Conservation (phyloP, 1,139 yeast species). For the Hansenula lynferdii region DNA sequence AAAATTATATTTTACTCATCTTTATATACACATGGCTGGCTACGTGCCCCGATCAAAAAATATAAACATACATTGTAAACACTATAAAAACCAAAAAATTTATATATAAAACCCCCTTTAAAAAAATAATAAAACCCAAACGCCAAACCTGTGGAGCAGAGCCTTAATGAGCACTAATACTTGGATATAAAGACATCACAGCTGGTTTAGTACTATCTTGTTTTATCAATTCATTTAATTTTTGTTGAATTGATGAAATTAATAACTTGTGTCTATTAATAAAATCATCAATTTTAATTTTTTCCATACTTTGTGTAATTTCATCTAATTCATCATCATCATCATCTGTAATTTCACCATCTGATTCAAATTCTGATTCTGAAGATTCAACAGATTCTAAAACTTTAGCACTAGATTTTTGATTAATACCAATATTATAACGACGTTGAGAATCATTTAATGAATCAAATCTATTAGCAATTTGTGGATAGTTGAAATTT, state of each 20-base stretch:
- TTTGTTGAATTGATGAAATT: conserved; percentile 14
- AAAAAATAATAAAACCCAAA: too few species aligned
- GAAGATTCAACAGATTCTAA: conserved; percentile 11
- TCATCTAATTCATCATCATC: conserved; percentile 2
- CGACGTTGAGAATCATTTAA: conserved; percentile 23
- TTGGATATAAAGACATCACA: conserved; percentile 11
- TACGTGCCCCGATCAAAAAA: too few species aligned
- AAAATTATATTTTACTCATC: too few species aligned
- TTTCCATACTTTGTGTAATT: conserved; percentile 2
- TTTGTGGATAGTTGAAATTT: conserved; percentile 25
- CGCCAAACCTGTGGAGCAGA: too few species aligned
- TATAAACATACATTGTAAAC: too few species aligned
- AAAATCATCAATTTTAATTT: conserved; percentile 7
- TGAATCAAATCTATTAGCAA: conserved; percentile 23
- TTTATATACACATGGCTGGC: too few species aligned
- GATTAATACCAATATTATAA: conserved; percentile 28
- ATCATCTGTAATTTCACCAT: neutral
- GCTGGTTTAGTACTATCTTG: neutral
- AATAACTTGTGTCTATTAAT: conserved; percentile 15
- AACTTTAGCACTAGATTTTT: too few species aligned
- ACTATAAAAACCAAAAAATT: too few species aligned
- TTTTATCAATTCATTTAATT: conserved; percentile 9
- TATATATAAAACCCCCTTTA: too few species aligned
- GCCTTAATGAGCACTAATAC: conserved; percentile 11
- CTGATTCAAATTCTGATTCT: conserved; percentile 2